phyloP scores from a whole-genome alignment of 352 stramenopile species.

The Pythium diclinum region DNA sequence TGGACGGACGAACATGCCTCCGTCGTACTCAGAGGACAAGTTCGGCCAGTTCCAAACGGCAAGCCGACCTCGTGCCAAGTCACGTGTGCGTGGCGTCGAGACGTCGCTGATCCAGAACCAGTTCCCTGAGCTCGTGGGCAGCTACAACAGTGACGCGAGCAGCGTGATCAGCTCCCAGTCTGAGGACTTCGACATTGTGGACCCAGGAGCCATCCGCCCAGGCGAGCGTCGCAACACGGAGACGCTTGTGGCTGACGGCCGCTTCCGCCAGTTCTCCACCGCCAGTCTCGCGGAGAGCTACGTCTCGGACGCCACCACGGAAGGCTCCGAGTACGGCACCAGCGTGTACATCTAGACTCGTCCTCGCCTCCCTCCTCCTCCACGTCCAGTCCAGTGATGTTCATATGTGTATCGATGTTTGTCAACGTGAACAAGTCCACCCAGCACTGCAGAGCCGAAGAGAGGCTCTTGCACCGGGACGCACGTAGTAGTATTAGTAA shows the following conservation, averaged over 20 bases:
- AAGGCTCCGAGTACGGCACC: slow-evolving; percentile 18
- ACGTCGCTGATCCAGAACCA: slow-evolving; percentile 28
- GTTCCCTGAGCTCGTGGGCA: slow-evolving; percentile 37
- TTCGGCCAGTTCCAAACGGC: not conserved
- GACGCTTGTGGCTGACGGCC: slow-evolving; percentile 50
- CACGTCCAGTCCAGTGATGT: slow-evolving; percentile 4
- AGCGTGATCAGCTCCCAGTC: slow-evolving; percentile 23
- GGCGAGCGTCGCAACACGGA: slow-evolving; percentile 67
- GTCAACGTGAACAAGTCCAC: not conserved
- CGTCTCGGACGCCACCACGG: slow-evolving; percentile 21
- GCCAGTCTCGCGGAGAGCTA: slow-evolving; percentile 20
- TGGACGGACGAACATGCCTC: not conserved
- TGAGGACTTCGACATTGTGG: slow-evolving; percentile 78
- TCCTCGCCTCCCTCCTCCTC: not conserved
- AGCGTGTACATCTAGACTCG: slow-evolving; percentile 28
- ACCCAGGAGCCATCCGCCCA: slow-evolving; percentile 49
- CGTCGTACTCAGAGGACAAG: slow-evolving; percentile 6
- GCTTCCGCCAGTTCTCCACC: slow-evolving; percentile 63
- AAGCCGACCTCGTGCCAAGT: slow-evolving; percentile 13
- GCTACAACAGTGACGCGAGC: slow-evolving; percentile 27
- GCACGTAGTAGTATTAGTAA: not conserved
- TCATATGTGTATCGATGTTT: slow-evolving; percentile 4
- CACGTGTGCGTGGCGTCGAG: slow-evolving; percentile 26
- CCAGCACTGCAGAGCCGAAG: slow-evolving; percentile 1
- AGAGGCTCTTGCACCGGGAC: not conserved